phyloP scores from a whole-genome alignment of 371 early-diverging fungal genomes.

The Mortierella sp. region DNA sequence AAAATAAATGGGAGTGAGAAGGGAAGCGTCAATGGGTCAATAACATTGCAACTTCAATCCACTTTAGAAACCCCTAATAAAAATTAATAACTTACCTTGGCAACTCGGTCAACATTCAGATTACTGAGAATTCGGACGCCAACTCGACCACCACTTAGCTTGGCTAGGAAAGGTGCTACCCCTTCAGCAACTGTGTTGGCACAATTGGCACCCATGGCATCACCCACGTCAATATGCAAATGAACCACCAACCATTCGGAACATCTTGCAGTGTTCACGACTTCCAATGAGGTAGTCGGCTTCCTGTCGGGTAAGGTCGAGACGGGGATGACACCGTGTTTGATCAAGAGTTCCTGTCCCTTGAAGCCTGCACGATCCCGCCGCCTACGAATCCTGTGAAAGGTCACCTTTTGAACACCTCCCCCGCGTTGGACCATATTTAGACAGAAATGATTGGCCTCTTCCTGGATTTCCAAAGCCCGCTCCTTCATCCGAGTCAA shows the following conservation, averaged over 20 bases:
- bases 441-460: conserved; percentile 67
- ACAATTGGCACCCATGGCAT: conserved; percentile 80
- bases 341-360: conserved; percentile 42
- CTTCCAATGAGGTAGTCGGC: neutral
- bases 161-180: conserved; percentile 59
- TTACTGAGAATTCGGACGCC: conserved; percentile 73
- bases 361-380: conserved; percentile 20
- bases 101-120: conserved; percentile 66
- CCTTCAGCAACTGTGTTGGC: conserved; percentile 75
- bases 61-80: conserved; percentile 4
- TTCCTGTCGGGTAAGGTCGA: conserved; percentile 19
- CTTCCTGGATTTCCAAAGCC: conserved; percentile 46
- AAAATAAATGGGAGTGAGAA: neutral
- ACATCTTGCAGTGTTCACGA: conserved; percentile 5
- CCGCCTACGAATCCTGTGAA: conserved; percentile 55
- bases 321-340: conserved; percentile 33
- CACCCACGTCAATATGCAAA: conserved; percentile 74
- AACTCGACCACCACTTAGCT: conserved; percentile 60
- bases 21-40: neutral
- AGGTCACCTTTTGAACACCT: conserved; percentile 64
- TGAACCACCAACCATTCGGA: conserved; percentile 72
- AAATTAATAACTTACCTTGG: conserved; percentile 52
- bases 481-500: conserved; percentile 45
- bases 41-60: too few species aligned
- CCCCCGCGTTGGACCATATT: conserved; percentile 74